A percentile compares a stretch with the other conserved stretches of the same genome.
phyloP scores from a whole-genome alignment of 306 rosid species.

The Luffa aegyptiaca region DNA sequence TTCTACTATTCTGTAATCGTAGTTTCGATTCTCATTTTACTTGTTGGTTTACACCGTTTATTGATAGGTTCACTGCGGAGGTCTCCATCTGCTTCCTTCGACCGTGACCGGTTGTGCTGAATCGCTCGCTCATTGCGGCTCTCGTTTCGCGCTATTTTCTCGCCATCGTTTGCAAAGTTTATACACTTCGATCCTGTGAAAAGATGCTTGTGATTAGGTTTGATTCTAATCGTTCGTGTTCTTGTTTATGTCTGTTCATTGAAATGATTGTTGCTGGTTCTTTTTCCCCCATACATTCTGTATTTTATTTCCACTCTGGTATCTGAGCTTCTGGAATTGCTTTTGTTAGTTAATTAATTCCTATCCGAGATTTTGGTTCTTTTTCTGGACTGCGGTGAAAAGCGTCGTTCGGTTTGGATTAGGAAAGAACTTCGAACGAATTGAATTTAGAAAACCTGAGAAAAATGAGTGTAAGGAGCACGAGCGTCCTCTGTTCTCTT shows the following conservation, averaged over 20 bases:
- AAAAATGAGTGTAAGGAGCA: background rate
- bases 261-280: background rate
- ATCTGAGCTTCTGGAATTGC: background rate
- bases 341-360: background rate
- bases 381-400: background rate
- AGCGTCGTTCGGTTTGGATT: background rate
- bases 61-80: background rate
- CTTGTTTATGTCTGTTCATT: background rate
- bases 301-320: background rate
- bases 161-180: no score
- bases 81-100: background rate
- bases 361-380: background rate
- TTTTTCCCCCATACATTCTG: background rate
- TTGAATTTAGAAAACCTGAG: background rate
- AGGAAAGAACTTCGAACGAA: background rate
- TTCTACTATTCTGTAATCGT: background rate
- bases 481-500: background rate
- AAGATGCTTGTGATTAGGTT: background rate
- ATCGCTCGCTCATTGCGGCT: background rate
- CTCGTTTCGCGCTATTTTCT: background rate
- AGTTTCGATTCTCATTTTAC: background rate
- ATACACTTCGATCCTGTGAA: background rate
- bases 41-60: background rate
- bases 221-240: background rate
- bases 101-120: background rate